These are phyloP conservation scores for Penicillium pancosmium DNA, from an alignment of 495 filamentous ascomycete species.

Conservation along the genomic window DNA sequence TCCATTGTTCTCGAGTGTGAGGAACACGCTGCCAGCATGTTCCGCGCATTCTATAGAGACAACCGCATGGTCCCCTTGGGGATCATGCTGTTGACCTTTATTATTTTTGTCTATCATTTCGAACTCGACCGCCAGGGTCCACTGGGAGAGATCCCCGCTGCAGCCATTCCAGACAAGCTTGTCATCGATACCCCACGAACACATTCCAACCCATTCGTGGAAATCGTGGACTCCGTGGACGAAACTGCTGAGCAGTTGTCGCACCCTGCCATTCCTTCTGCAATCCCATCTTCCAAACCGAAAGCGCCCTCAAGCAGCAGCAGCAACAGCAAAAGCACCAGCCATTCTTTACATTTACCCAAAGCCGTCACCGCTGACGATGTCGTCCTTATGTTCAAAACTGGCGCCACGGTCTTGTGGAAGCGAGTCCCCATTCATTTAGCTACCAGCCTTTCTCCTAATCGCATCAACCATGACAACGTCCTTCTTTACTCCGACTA, in stretches of 20 bases:
- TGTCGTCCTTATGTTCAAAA: constrained; percentile 44
- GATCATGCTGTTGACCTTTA: constrained; percentile 30
- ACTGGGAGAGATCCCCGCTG: constrained; percentile 12
- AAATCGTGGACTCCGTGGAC: background rate
- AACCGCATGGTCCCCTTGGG: constrained; percentile 32
- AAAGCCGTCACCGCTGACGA: constrained; percentile 37
- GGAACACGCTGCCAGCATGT: constrained; percentile 13
- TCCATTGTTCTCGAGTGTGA: background rate
- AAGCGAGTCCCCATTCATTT: constrained; percentile 39
- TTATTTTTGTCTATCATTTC: constrained; percentile 32
- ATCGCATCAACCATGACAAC: constrained; percentile 29
- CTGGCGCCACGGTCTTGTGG: constrained; percentile 39
- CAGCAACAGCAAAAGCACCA: background rate
- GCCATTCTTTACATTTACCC: constrained; percentile 4
- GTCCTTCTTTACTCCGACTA: constrained; percentile 40
- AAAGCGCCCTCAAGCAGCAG: constrained; percentile 20
- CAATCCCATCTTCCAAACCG: constrained; percentile 32
- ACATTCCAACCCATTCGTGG: constrained; percentile 1
- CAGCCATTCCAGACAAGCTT: constrained; percentile 8
- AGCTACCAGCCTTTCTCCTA: constrained; percentile 22
- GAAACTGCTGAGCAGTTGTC: constrained; percentile 7
- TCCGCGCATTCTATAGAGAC: constrained; percentile 27
- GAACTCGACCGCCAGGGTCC: constrained; percentile 21
- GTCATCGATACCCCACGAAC: constrained; percentile 8
- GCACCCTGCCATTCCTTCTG: constrained; percentile 12